Percentiles rank a stretch among this genome's conserved stretches.
These are phyloP conservation scores for Pelargonium citronellum DNA, from an alignment of 441 rosid genomes.

Conservation along the genomic window DNA sequence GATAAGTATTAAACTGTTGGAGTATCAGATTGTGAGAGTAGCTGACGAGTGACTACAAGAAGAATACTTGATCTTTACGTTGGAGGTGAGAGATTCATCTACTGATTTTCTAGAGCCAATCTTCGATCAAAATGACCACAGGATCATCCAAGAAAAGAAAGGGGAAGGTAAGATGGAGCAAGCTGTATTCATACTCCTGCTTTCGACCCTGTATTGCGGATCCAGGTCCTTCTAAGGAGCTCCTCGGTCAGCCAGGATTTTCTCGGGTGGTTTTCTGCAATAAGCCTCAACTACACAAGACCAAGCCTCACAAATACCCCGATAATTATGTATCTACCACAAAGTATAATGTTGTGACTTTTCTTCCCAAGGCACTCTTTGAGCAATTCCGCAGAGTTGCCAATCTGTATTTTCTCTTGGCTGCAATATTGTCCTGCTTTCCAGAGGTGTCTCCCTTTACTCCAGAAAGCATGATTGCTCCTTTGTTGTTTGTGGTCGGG, in stretches of 20 bases:
- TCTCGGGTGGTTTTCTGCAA: constrained; percentile 79
- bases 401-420: constrained; percentile 72
- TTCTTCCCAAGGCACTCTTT: constrained; percentile 77
- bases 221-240: constrained; percentile 24
- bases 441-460: constrained; percentile 66
- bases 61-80: background rate
- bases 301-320: constrained; percentile 43
- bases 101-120: background rate
- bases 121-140: constrained; percentile 16
- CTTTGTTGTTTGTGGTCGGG: constrained; percentile 68
- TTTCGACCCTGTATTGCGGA: constrained; percentile 28
- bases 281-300: constrained; percentile 56
- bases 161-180: constrained; percentile 45
- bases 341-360: constrained; percentile 67
- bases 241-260: constrained; percentile 63
- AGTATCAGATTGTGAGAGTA: background rate
- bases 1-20: background rate
- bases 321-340: constrained; percentile 73
- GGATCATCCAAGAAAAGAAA: constrained; percentile 25
- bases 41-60: background rate
- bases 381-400: constrained; percentile 97
- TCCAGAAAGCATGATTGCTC: constrained; percentile 64
- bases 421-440: constrained; percentile 73
- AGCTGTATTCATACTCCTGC: constrained; percentile 49
- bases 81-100: no score